phyloP scores from a whole-genome alignment of 2,329 filamentous ascomycete species.

The Xylaria sp. region DNA sequence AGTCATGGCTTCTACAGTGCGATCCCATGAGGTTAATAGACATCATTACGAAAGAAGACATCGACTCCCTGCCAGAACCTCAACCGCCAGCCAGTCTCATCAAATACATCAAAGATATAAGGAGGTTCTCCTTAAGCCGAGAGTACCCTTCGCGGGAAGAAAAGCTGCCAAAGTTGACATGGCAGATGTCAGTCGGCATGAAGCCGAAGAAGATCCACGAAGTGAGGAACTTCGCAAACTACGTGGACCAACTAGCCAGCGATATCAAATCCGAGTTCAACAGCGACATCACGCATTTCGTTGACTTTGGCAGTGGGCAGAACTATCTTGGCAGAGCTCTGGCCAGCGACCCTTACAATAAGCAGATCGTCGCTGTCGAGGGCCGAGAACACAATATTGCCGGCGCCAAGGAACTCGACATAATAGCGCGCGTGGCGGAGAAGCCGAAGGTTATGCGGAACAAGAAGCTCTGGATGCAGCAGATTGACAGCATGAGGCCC shows the following conservation, averaged over 20 bases:
- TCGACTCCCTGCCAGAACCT: constrained; percentile 39
- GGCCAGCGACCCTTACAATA: constrained; percentile 78
- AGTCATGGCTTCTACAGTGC: constrained; percentile 64
- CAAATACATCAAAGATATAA: constrained; percentile 66
- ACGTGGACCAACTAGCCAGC: constrained; percentile 58
- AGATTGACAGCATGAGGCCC: constrained; percentile 40
- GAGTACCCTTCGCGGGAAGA: constrained; percentile 46
- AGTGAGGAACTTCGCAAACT: constrained; percentile 83
- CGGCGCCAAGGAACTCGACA: constrained; percentile 77
- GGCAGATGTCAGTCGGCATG: constrained; percentile 81
- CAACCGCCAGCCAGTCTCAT: constrained; percentile 54
- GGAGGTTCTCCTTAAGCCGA: constrained; percentile 62
- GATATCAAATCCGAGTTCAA: constrained; percentile 55
- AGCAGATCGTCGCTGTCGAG: constrained; percentile 85
- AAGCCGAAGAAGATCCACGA: constrained; percentile 94
- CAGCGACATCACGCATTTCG: constrained; percentile 70
- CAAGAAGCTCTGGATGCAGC: constrained; percentile 68
- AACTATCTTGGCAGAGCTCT: constrained; percentile 90
- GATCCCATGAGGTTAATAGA: constrained; percentile 74
- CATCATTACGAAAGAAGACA: constrained; percentile 72
- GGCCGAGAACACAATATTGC: constrained; percentile 79
- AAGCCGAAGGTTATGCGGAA: constrained; percentile 71
- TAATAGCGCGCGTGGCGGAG: constrained; percentile 70
- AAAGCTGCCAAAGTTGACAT: constrained; percentile 55
- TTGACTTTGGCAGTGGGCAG: constrained; percentile 94